phyloP scores from a whole-genome alignment of 352 stramenopile species.

The Phytophthora cactorum region DNA sequence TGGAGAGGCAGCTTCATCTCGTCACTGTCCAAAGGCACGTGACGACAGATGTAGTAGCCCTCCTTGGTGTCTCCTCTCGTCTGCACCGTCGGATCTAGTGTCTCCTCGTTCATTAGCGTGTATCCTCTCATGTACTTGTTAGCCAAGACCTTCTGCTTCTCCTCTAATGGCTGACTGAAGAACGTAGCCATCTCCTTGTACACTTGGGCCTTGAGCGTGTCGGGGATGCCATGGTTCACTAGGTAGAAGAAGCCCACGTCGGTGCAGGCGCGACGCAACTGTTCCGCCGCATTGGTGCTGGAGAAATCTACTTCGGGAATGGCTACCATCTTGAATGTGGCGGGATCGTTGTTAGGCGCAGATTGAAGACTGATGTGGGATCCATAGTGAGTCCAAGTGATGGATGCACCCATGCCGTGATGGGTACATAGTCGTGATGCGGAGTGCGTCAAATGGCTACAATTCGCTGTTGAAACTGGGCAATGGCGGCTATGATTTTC shows the following conservation, averaged over 20 bases:
- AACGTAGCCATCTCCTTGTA: conserved; percentile 71
- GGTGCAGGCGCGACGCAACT: conserved; percentile 58
- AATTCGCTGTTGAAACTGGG: neutral
- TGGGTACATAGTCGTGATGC: neutral
- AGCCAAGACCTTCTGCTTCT: conserved; percentile 68
- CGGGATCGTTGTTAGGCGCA: neutral
- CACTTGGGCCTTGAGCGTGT: conserved; percentile 43
- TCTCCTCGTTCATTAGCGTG: conserved; percentile 78
- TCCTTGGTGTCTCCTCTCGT: conserved; percentile 76
- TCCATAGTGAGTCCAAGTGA: too few species aligned
- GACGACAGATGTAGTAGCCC: conserved; percentile 80
- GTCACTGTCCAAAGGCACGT: conserved; percentile 54
- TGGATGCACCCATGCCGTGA: too few species aligned
- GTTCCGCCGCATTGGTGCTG: conserved; percentile 43
- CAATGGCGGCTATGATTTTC: too few species aligned
- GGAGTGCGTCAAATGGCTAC: neutral
- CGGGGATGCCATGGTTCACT: conserved; percentile 51
- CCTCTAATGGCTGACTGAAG: conserved; percentile 52
- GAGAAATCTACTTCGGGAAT: conserved; percentile 69
- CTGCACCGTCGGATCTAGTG: conserved; percentile 63
- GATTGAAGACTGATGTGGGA: neutral
- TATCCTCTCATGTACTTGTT: conserved; percentile 81
- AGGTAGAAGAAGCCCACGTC: conserved; percentile 82
- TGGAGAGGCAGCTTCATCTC: conserved; percentile 70
- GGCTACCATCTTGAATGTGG: neutral